These are phyloP conservation scores for Hypoxylon subgilvum DNA, from an alignment of 495 filamentous ascomycete species.

Conservation along the genomic window DNA sequence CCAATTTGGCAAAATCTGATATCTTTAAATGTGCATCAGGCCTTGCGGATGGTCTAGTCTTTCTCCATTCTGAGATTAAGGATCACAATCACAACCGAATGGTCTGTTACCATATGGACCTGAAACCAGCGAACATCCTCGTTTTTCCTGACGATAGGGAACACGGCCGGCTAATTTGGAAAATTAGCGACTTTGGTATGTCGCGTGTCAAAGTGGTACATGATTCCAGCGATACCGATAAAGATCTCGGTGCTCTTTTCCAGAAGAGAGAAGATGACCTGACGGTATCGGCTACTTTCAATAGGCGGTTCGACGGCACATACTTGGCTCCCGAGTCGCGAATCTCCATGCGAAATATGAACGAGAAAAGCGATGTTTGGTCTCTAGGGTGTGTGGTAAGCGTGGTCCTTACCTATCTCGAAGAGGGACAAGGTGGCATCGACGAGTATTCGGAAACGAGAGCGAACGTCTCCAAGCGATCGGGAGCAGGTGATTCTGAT, in stretches of 20 bases:
- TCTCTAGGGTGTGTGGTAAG: conserved; percentile 48
- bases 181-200: conserved; percentile 51
- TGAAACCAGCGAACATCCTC: conserved; percentile 48
- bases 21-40: conserved; percentile 40
- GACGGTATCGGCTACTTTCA: conserved; percentile 28
- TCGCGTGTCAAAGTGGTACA: conserved; percentile 41
- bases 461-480: background rate
- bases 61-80: conserved; percentile 46
- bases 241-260: conserved; percentile 33
- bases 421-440: conserved; percentile 40
- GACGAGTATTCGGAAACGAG: conserved; percentile 35
- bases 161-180: conserved; percentile 39
- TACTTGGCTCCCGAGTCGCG: conserved; percentile 45
- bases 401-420: conserved; percentile 44
- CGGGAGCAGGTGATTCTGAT: conserved; percentile 36
- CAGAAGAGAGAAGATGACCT: conserved; percentile 18
- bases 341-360: conserved; percentile 37
- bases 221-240: conserved; percentile 12
- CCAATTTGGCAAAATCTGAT: conserved; percentile 25
- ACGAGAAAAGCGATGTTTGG: conserved; percentile 46
- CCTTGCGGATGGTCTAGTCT: conserved; percentile 43
- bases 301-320: conserved; percentile 36
- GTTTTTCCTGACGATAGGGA: conserved; percentile 38
- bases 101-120: conserved; percentile 49
- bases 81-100: conserved; percentile 31